These are phyloP conservation scores for Termitomyces sp. DNA, from an alignment of 768 basidiomycete genomes.

Conservation along the genomic window DNA sequence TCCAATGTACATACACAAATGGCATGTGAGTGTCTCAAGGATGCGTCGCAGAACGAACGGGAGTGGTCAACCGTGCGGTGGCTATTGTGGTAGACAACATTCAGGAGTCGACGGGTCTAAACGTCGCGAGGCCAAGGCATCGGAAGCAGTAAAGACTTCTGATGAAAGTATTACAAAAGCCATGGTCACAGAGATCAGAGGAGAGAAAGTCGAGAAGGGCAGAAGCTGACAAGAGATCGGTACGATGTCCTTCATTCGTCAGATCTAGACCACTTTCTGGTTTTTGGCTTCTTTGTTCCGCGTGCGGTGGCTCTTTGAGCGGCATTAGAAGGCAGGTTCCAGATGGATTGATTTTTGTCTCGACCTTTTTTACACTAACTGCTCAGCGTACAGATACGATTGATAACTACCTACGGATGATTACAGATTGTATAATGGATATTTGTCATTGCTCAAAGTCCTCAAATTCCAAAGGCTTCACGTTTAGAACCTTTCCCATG, in stretches of 20 bases:
- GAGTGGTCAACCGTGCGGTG: constrained; percentile 39
- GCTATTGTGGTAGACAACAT: constrained; percentile 44
- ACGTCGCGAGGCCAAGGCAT: constrained; percentile 16
- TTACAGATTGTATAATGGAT: neutral
- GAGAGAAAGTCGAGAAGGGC: constrained; percentile 10
- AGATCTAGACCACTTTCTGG: constrained; percentile 4
- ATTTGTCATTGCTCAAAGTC: constrained; percentile 17
- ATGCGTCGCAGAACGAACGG: constrained; percentile 41
- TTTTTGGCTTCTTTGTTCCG: no score
- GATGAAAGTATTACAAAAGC: constrained; percentile 16
- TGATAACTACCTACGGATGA: neutral
- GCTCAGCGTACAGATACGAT: neutral
- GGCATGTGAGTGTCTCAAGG: constrained; percentile 52
- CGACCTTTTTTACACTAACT: no score
- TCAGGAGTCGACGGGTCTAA: constrained; percentile 70
- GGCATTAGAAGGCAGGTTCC: neutral
- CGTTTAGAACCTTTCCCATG: constrained; percentile 32
- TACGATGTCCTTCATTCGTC: constrained; percentile 2
- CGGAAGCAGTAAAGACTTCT: no score
- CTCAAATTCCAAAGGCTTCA: constrained; percentile 15
- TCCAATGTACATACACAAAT: constrained; percentile 56
- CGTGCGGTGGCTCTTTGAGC: neutral
- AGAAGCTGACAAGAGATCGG: constrained; percentile 10
- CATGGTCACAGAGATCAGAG: constrained; percentile 13
- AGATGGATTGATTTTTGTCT: neutral